Percentiles rank a stretch among this genome's conserved stretches.
phyloP scores from a whole-genome alignment of 2,329 filamentous ascomycete genomes.

The Fusarium sp. region DNA sequence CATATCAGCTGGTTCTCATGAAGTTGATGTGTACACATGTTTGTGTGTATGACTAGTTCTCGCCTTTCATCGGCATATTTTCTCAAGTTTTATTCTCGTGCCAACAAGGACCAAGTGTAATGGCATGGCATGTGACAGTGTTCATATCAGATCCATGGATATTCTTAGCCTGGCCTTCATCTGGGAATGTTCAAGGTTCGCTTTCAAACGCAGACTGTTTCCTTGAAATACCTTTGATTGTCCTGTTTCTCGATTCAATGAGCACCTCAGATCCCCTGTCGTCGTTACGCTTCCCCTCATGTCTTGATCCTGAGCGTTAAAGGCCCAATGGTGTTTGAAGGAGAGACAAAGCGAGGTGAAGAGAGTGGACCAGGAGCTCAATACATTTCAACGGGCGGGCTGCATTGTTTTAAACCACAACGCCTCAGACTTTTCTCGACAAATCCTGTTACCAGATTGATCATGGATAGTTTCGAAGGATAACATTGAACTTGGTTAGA shows the following conservation, averaged over 20 bases:
- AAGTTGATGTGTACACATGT: neutral
- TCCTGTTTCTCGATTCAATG: slow-evolving; percentile 5
- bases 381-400: slow-evolving; percentile 21
- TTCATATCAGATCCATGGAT: neutral
- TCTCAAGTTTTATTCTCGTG: neutral
- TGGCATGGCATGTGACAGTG: neutral
- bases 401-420: slow-evolving; percentile 5
- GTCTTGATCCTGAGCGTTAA: neutral
- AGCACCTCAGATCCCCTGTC: neutral
- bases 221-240: slow-evolving; percentile 12
- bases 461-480: neutral
- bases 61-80: neutral
- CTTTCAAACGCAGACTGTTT: slow-evolving; percentile 23
- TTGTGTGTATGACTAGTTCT: neutral
- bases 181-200: slow-evolving; percentile 15
- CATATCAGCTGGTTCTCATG: neutral
- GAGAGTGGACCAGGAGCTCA: slow-evolving; percentile 20
- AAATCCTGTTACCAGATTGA: slow-evolving; percentile 1
- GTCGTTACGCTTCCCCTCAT: neutral
- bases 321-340: slow-evolving; percentile 24
- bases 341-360: slow-evolving; percentile 27
- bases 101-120: neutral
- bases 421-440: slow-evolving; percentile 21
- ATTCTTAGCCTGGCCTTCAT: neutral
- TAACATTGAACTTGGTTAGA: neutral